phyloP scores from a whole-genome alignment of 768 basidiomycete species.

The Russula brevipes region DNA sequence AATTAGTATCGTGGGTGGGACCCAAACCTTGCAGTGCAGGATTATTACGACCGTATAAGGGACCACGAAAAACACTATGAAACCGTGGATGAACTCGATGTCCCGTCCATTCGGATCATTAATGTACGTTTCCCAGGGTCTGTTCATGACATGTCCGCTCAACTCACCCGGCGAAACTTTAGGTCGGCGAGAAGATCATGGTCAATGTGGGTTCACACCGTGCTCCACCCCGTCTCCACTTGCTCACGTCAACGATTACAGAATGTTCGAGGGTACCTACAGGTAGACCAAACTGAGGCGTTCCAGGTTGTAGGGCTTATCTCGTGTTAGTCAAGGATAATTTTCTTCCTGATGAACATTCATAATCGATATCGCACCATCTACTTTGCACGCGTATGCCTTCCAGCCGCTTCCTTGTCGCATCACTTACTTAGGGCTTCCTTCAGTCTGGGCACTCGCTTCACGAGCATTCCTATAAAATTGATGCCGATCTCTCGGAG shows the following conservation, averaged over 20 bases:
- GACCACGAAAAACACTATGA: slow-evolving; percentile 88
- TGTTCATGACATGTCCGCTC: not conserved
- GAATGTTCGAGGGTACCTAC: slow-evolving; percentile 86
- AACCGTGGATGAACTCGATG: slow-evolving; percentile 78
- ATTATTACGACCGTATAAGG: slow-evolving; percentile 85
- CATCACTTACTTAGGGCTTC: not conserved
- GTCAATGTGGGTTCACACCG: slow-evolving; percentile 61
- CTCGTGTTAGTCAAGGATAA: slow-evolving; percentile 70
- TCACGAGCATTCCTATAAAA: slow-evolving; percentile 98
- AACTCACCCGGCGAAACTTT: not conserved
- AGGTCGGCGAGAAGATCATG: slow-evolving; percentile 95
- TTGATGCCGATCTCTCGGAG: slow-evolving; percentile 93
- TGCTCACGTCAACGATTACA: slow-evolving; percentile 27
- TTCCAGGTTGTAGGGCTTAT: slow-evolving; percentile 8
- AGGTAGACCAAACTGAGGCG: slow-evolving; percentile 40
- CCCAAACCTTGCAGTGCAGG: slow-evolving; percentile 84
- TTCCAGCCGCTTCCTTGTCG: not conserved
- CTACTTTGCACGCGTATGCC: slow-evolving; percentile 87
- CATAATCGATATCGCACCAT: slow-evolving; percentile 91
- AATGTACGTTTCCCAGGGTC: not conserved
- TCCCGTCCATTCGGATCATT: slow-evolving; percentile 16
- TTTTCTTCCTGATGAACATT: slow-evolving; percentile 99
- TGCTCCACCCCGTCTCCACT: not conserved
- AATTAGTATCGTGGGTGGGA: slow-evolving; percentile 87
- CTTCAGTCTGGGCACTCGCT: slow-evolving; percentile 92